Conservation (phyloP, 1,284 basidiomycete genomes). For the Ustilago lituana region DNA sequence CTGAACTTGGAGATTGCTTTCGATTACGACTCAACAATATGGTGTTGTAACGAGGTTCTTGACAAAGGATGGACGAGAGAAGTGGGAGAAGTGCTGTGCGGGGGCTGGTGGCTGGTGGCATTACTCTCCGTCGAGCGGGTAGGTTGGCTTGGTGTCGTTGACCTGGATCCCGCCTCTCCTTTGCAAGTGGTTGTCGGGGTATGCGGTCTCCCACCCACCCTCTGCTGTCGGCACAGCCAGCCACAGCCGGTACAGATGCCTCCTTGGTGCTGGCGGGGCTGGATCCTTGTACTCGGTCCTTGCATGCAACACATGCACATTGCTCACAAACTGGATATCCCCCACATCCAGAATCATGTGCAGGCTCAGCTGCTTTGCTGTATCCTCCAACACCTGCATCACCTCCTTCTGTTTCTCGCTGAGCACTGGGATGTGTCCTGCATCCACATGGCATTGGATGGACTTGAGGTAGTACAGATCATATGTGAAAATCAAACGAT, state of each 20-base stretch:
- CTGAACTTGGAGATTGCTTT: too few species aligned
- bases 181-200: conserved; percentile 65
- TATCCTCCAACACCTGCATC: conserved; percentile 69
- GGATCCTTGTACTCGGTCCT: conserved; percentile 69
- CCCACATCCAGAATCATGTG: conserved; percentile 70
- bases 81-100: too few species aligned
- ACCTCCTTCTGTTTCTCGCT: conserved; percentile 67
- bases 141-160: conserved; percentile 66
- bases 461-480: conserved; percentile 65
- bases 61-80: too few species aligned
- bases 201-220: conserved; percentile 69
- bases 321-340: conserved; percentile 59
- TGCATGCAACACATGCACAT: conserved; percentile 68
- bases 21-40: too few species aligned
- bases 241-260: conserved; percentile 70
- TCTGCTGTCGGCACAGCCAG: conserved; percentile 67
- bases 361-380: conserved; percentile 67
- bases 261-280: conserved; percentile 65
- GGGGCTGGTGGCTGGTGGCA: too few species aligned
- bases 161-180: conserved; percentile 67
- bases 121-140: conserved; percentile 69
- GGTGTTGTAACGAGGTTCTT: too few species aligned
- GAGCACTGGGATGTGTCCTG: conserved; percentile 68
- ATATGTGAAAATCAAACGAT: conserved; percentile 52
- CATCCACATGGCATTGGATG: conserved; percentile 63